Base-by-base conservation (phyloP, 306 rosid genomes). In the Sicyos edulis region DNA sequence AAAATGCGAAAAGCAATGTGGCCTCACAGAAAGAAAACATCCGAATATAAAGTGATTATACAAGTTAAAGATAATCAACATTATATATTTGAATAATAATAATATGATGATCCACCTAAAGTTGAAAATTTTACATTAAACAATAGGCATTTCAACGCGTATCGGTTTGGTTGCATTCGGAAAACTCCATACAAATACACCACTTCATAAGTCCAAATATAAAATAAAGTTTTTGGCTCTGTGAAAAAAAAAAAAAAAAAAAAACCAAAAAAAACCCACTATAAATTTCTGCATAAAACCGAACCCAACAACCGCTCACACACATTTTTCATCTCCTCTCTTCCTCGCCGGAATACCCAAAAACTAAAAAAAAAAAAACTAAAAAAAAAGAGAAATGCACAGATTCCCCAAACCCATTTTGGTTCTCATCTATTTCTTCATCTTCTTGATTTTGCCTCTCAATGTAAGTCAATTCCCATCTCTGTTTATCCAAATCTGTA, bases 391-490 rank as follows among this genome's bases (percentile, higher is more conserved):
- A 61, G 74, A 77, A 62, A 65, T 71, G 86, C 78, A 29, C 82
- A 70, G 75, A 73, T 80, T 78, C 78, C 79, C 55, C 55, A 2
- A 42, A 10, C 56, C 20, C 21, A 20, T 21, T 67, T 6, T 79
- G 42, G 78, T 70, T 64, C 63, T 80, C 62, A 75, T 77, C 75
- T 87, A 76, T 82, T 75, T 51, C 79, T 79, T 76, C 75, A 78
- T 90, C 92, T 78, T 87, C 80, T 80, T 74, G 79, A 79, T 77
- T 83, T 83, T 83, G 21, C 66, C 80, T 55, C 56, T 90, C 92
- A 75, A 54, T 82, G 98, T 92, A 88, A 88, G 96, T 70, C 77
- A 69, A 47, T 49, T 19, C 50, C 78, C 72, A 22, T 69, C 58
- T 69, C 73, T 57, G 24, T 24, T 67, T 67, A 56, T 12, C 17